These are phyloP conservation scores for Eucalyptus sideroxylon DNA, from an alignment of 345 rosid species.

Conservation along the genomic window DNA sequence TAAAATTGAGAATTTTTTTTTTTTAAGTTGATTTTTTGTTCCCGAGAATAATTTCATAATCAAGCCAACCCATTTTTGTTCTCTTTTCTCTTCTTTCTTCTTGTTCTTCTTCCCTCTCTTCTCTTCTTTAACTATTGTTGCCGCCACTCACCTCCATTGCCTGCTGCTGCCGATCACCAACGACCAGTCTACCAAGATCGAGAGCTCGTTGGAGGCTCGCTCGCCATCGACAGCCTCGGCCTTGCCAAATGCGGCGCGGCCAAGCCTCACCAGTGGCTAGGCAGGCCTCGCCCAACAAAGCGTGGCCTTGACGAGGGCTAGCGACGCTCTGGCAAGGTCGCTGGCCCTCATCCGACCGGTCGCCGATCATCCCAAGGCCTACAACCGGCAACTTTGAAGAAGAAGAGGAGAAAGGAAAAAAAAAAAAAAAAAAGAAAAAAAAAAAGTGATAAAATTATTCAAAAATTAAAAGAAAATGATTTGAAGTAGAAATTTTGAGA, in stretches of 20 bases:
- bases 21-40: too few relatives aligned
- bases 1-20: too few relatives aligned
- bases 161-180: fast-evolving
- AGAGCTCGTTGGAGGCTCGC: fast-evolving
- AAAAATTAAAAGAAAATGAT: too few relatives aligned
- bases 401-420: too few relatives aligned
- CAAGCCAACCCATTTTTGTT: too few relatives aligned
- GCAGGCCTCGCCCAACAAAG: fast-evolving
- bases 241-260: fast-evolving
- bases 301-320: fast-evolving
- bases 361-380: fast-evolving
- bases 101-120: too few relatives aligned
- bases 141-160: fast-evolving
- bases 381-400: too few relatives aligned
- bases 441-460: too few relatives aligned
- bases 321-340: fast-evolving
- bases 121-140: fast-evolving
- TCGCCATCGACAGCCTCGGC: fast-evolving
- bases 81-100: too few relatives aligned
- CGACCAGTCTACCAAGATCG: fast-evolving
- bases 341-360: fast-evolving
- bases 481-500: too few relatives aligned
- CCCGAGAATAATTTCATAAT: too few relatives aligned
- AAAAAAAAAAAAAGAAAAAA: too few relatives aligned
- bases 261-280: fast-evolving